phyloP scores from a whole-genome alignment of 129 eudicot species.

The Daucus carota region DH1_v3.0 NC_030382.2:39979501-39980000 shows the following conservation, averaged over 20 bases:
- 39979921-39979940: slow-evolving; percentile 4
- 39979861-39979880: slow-evolving; percentile 6
- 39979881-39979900: background rate
- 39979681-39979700: background rate
- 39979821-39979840: slow-evolving; percentile 8
- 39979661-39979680: background rate
- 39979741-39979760: background rate
- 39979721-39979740: background rate
- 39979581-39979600: background rate
- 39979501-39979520: too few relatives aligned
- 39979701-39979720: background rate
- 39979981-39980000: background rate
- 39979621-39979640: background rate
- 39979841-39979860: slow-evolving; percentile 7
- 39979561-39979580: too few relatives aligned
- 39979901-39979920: slow-evolving; percentile 10
- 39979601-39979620: background rate
- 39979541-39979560: too few relatives aligned
- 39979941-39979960: slow-evolving; percentile 7
- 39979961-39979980: slow-evolving; percentile 4
- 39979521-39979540: too few relatives aligned
- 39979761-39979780: background rate
- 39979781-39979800: background rate
- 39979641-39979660: background rate
- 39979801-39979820: slow-evolving; percentile 8